These are phyloP conservation scores for Flaveria robusta DNA, from an alignment of 129 eudicot species.

Conservation along the genomic window DNA sequence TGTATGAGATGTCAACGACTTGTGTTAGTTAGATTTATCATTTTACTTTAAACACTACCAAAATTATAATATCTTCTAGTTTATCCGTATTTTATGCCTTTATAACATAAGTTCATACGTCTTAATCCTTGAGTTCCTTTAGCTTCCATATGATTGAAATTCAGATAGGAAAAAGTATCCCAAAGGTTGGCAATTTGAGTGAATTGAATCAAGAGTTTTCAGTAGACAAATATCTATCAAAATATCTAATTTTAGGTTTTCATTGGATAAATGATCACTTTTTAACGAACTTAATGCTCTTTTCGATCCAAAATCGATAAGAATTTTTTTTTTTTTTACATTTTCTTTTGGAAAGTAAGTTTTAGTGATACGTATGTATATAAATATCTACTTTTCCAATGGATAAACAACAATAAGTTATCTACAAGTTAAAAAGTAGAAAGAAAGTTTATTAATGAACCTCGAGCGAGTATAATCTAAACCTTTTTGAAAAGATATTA, in stretches of 20 bases:
- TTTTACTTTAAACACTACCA: background rate
- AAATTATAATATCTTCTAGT: background rate
- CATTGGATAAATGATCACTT: background rate
- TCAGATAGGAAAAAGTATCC: background rate
- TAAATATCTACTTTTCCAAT: background rate
- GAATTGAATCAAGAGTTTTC: background rate
- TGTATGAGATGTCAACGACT: background rate
- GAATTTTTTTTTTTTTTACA: background rate
- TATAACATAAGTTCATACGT: background rate
- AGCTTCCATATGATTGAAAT: background rate
- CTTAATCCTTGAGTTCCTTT: background rate
- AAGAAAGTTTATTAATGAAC: background rate
- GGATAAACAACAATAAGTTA: constrained; percentile 4
- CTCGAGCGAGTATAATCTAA: background rate
- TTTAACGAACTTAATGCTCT: background rate
- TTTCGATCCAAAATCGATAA: background rate
- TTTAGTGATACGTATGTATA: background rate
- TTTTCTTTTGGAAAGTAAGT: constrained; percentile 14
- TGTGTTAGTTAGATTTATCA: background rate
- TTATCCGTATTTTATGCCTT: background rate
- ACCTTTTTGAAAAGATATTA: background rate
- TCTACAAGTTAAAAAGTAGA: background rate
- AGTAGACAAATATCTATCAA: background rate
- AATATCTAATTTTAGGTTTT: constrained; percentile 3
- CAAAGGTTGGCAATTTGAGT: background rate